Conservation (phyloP, 2,329 filamentous ascomycete genomes). For the Apiospora arundinis region DNA sequence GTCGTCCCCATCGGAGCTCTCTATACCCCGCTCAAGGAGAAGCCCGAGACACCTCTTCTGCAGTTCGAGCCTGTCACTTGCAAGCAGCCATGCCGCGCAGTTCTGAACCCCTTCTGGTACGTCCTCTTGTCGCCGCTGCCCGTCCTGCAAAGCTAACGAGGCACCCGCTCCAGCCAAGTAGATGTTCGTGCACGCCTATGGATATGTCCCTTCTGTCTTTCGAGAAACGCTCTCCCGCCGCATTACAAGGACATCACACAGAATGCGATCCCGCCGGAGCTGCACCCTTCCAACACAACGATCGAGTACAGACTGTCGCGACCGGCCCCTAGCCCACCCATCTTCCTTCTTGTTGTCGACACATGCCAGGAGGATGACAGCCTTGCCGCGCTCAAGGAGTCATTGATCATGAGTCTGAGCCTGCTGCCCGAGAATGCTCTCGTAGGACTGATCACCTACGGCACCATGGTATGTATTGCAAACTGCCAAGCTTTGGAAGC, state of each 20-base stretch:
- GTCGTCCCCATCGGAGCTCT: slow-evolving; percentile 96
- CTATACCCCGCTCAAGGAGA: slow-evolving; percentile 96
- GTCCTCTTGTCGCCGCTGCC: slow-evolving; percentile 32
- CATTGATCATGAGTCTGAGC: slow-evolving; percentile 84
- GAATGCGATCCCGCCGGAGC: slow-evolving; percentile 81
- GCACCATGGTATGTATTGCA: slow-evolving; percentile 77
- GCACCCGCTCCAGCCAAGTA: slow-evolving; percentile 66
- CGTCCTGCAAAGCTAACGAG: slow-evolving; percentile 30
- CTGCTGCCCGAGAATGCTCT: slow-evolving; percentile 81
- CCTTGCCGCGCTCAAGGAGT: slow-evolving; percentile 82
- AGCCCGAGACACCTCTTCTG: slow-evolving; percentile 84
- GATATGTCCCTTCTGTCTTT: slow-evolving; percentile 90
- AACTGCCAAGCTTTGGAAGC: not conserved
- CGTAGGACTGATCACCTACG: slow-evolving; percentile 84
- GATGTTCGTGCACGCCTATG: slow-evolving; percentile 83
- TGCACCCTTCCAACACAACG: slow-evolving; percentile 84
- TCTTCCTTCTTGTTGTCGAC: slow-evolving; percentile 88
- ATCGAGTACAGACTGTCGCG: slow-evolving; percentile 85
- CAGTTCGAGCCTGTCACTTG: slow-evolving; percentile 97
- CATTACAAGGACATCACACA: slow-evolving; percentile 91
- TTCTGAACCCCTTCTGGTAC: slow-evolving; percentile 96
- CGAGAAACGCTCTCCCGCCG: slow-evolving; percentile 79
- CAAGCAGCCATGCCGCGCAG: slow-evolving; percentile 93
- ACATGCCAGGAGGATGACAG: slow-evolving; percentile 90
- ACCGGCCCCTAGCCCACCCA: slow-evolving; percentile 83